Evolutionary conservation across 163 green algal species (phyloP).

Genomic region (Chlamydomonas reinhardtii): DNA sequence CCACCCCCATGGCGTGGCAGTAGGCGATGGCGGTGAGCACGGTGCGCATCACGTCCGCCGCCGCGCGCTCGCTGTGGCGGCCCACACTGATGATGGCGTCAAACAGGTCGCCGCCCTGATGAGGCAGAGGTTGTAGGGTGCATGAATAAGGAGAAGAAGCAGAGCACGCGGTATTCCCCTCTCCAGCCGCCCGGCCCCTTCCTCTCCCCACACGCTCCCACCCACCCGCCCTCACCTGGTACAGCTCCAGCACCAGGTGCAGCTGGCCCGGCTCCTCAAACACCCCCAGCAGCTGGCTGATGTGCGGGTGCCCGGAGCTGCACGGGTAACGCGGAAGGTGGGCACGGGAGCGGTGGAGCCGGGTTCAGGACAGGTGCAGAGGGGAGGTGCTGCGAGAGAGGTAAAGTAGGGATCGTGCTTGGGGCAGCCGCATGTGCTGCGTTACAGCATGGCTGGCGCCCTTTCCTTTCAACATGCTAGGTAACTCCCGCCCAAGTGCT

Average conservation of each 20-base stretch:
- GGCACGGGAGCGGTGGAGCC: no score
- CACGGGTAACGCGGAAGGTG: no score
- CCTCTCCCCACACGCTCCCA: background rate
- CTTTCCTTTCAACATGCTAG: no score
- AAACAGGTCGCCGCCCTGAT: slow-evolving; percentile 43
- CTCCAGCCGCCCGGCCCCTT: no score
- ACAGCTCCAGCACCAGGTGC: slow-evolving; percentile 91
- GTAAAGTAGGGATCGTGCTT: no score
- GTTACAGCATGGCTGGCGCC: no score
- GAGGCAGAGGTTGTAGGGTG: background rate
- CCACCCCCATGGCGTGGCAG: slow-evolving; percentile 86
- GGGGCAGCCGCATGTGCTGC: no score
- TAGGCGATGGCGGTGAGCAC: slow-evolving; percentile 83
- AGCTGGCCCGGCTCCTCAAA: slow-evolving; percentile 89
- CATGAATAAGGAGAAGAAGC: background rate
- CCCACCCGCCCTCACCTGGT: slow-evolving; percentile 39
- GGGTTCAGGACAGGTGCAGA: no score
- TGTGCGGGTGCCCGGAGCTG: slow-evolving; percentile 79
- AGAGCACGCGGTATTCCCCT: no score
- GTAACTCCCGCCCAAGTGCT: no score
- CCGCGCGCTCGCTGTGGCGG: slow-evolving; percentile 60
- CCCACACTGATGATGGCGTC: slow-evolving; percentile 72
- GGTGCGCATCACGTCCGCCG: slow-evolving; percentile 61
- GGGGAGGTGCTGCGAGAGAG: no score
- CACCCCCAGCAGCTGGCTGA: slow-evolving; percentile 80